Base-by-base conservation (phyloP, 805 yeast species). In the Millerago galiae region DNA sequence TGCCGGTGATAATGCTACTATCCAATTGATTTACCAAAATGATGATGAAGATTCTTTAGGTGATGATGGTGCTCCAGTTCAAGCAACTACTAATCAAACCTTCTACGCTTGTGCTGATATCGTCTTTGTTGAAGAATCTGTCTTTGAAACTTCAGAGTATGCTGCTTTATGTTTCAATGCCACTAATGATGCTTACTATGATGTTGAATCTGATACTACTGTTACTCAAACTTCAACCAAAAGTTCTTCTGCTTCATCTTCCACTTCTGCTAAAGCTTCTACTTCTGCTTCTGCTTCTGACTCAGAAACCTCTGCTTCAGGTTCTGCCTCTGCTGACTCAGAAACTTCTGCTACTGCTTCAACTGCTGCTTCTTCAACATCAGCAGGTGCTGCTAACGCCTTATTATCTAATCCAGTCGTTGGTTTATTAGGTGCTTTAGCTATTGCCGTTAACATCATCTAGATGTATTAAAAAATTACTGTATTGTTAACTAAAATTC, bases 81-180 rank as follows among this genome's bases (percentile, higher is more conserved):
- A 68, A 42, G 65, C 61, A 18, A 43, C 53, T 13, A 38, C 47
- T 18, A 70, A 70, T 48, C 59, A 63, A 37, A 68, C 74, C 16
- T 72, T 61, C 54, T 70, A 66, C 50, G 71, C 70, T 34, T 70
- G 75, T 57, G 62, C 75, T 25, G 75, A 70, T 48, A 49, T 70
- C 43, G 47, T 37, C 13, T 70, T 67, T 45, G 74, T 70, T 41
- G 71, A 66, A 51, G 67, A 62, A 44, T 53, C 59, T 12, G 71
- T 66, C 34, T 67, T 68, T 49, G 59, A 64, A 35, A 53, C 58
- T 29, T 45, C 69, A 8, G 58, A 55, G 26, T 53, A 42, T 34
- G 67, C 72, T 7, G 45, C 57, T 24, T 48, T 62, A 33, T 68
- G 73, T 53, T 68, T 68, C 65, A 68, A 68, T 48, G 68, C 69